A percentile compares a stretch with the other conserved stretches of the same genome.
Evolutionary conservation across 441 rosid species (phyloP).

Genomic region (Flueggea neowawraea): DNA sequence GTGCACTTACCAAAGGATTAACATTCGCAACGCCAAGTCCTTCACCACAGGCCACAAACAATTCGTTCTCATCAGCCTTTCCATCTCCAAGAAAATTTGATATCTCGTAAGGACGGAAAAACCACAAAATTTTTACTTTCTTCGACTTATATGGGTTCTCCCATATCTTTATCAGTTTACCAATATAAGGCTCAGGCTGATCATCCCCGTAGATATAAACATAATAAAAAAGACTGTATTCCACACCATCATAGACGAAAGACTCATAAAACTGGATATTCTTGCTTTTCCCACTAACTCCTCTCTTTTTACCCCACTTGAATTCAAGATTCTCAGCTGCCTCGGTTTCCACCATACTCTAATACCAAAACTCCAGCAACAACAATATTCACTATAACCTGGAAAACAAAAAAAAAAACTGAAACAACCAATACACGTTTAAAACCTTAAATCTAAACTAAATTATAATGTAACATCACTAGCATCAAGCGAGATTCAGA

Average conservation of each 20-base stretch:
- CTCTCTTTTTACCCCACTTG: slow-evolving; percentile 70
- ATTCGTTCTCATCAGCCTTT: slow-evolving; percentile 44
- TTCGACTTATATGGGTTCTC: slow-evolving; percentile 45
- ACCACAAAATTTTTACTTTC: slow-evolving; percentile 78
- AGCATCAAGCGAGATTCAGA: no score
- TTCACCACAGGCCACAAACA: slow-evolving; percentile 83
- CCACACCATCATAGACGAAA: slow-evolving; percentile 59
- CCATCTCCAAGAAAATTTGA: slow-evolving; percentile 35
- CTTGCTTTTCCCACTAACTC: slow-evolving; percentile 60
- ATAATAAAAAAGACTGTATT: slow-evolving; percentile 62
- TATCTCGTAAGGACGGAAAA: slow-evolving; percentile 69
- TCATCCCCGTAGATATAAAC: slow-evolving; percentile 43
- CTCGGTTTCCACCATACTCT: slow-evolving; percentile 49
- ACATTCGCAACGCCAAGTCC: slow-evolving; percentile 69
- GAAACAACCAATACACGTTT: not conserved
- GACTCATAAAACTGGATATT: slow-evolving; percentile 74
- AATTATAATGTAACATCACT: no score
- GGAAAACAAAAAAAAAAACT: no score
- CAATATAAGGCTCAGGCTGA: slow-evolving; percentile 63
- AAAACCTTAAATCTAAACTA: no score
- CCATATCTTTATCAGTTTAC: slow-evolving; percentile 76
- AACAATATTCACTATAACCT: slow-evolving; percentile 3
- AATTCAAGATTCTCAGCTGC: slow-evolving; percentile 46
- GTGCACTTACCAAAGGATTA: slow-evolving; percentile 73
- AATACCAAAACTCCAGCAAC: slow-evolving; percentile 14